Percentiles rank a stretch among this genome's conserved stretches.
phyloP scores from a whole-genome alignment of 177 flowering plant genomes.

The Tripterygium wilfordii region DNA sequence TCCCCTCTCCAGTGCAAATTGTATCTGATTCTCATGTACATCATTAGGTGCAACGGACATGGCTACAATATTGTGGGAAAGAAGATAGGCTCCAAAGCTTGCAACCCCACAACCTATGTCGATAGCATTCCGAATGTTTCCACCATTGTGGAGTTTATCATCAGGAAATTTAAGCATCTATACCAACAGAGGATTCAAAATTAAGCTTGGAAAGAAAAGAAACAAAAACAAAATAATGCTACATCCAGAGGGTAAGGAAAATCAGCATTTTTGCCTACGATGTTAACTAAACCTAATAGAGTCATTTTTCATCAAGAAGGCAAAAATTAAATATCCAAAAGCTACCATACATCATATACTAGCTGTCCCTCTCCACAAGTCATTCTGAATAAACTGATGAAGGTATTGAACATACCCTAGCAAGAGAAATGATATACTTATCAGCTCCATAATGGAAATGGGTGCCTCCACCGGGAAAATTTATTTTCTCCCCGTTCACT shows the following conservation, averaged over 20 bases:
- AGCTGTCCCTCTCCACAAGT: too few species aligned
- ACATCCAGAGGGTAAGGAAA: not conserved
- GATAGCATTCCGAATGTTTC: conserved; percentile 65
- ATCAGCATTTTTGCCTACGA: not conserved
- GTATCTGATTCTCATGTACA: conserved; percentile 88
- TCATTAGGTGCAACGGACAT: conserved; percentile 93
- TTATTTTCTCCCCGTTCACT: conserved; percentile 76
- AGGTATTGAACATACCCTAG: conserved; percentile 32
- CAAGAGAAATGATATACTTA: conserved; percentile 62
- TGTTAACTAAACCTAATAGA: not conserved
- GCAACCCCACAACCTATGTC: conserved; percentile 98
- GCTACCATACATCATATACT: too few species aligned
- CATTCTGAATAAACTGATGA: too few species aligned
- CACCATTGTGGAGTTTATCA: conserved; percentile 69
- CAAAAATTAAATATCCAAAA: too few species aligned
- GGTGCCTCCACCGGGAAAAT: conserved; percentile 89
- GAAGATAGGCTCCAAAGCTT: conserved; percentile 90
- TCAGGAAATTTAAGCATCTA: conserved; percentile 80
- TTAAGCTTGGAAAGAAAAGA: not conserved
- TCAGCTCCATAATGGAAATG: conserved; percentile 87
- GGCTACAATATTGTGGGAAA: conserved; percentile 57
- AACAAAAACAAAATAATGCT: not conserved
- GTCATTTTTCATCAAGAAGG: too few species aligned
- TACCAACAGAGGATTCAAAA: conserved; percentile 7
- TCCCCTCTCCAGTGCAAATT: conserved; percentile 87